Evolutionary conservation across 768 basidiomycete species (phyloP).

Genomic region (Suillus placidus): DNA sequence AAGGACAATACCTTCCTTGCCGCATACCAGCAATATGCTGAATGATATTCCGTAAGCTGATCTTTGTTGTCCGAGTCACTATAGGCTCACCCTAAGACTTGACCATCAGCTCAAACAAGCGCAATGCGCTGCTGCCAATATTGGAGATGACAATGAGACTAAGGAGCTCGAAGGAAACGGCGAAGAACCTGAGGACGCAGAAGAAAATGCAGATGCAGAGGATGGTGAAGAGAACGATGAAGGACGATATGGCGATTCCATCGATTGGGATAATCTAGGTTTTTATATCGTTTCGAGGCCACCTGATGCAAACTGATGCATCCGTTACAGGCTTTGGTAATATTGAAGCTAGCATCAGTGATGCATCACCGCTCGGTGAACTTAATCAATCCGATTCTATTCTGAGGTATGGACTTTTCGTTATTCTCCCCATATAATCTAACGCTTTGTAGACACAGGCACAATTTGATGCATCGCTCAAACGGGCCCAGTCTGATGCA

Average conservation of each 20-base stretch:
- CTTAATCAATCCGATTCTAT: background rate
- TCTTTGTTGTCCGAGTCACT: background rate
- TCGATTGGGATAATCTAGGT: background rate
- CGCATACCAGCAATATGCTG: conserved; percentile 7
- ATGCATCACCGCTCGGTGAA: background rate
- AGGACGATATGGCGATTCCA: background rate
- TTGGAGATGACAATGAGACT: background rate
- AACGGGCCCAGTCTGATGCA: background rate
- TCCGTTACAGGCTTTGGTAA: background rate
- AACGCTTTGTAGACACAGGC: background rate
- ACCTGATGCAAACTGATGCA: background rate
- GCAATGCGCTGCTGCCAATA: background rate
- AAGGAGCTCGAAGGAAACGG: too few species aligned
- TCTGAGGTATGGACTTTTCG: background rate
- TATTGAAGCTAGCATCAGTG: background rate
- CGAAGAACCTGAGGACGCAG: background rate
- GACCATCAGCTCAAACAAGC: background rate
- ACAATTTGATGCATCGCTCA: background rate
- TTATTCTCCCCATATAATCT: background rate
- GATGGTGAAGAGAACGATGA: background rate
- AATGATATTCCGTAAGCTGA: conserved; percentile 11
- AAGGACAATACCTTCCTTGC: conserved; percentile 5
- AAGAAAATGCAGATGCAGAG: too few species aligned
- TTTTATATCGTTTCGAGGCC: background rate
- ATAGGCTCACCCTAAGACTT: background rate